Base-by-base conservation (phyloP, 73 alveolate genomes). In the Paramecium caudatum region DNA sequence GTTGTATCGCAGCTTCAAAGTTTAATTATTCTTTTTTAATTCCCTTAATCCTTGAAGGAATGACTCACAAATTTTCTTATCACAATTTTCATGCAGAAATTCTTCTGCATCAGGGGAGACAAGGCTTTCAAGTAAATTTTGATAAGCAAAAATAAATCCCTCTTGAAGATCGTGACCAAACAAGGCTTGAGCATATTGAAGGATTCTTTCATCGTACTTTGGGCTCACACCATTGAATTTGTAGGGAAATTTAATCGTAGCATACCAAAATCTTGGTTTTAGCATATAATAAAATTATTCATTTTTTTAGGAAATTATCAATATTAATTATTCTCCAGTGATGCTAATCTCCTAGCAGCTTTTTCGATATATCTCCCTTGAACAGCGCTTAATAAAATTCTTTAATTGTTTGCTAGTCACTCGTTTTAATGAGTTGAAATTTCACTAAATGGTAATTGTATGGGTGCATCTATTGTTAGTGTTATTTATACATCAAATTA, bases 261-360 rank as follows among this genome's bases (percentile, higher is more conserved):
- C n/a, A n/a, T n/a, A n/a, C n/a, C n/a, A n/a, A n/a, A n/a, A n/a
- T n/a, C n/a, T n/a, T n/a, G n/a, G n/a, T n/a, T n/a, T n/a, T n/a
- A n/a, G n/a, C n/a, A n/a, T n/a, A 46, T 46, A 46, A 46, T 13
- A 13, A 49, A 49, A 49, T 49, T 21, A 49, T 49, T 49, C 70
- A 49, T 49, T 34, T 49, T 63, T 63, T 63, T 36, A 61, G 82
- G 23, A 61, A 63, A 33, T 63, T 63, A 33, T 63, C 82, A 30
- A 63, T 63, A 63, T 63, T 63, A 33, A 4, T 33, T 30, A 63
- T 63, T 63, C 82, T 63, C 82, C 82, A 63, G 30, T 63, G 23
- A 1, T 63, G 17, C 21, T 10, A 4, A 23, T 63, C 15, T 4
- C 45, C 82, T 15, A 49, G 25, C n/a, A 49, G n/a, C 70, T 49